Conservation (phyloP, 768 basidiomycete species). For the Hypsizygus marmoreus region DNA sequence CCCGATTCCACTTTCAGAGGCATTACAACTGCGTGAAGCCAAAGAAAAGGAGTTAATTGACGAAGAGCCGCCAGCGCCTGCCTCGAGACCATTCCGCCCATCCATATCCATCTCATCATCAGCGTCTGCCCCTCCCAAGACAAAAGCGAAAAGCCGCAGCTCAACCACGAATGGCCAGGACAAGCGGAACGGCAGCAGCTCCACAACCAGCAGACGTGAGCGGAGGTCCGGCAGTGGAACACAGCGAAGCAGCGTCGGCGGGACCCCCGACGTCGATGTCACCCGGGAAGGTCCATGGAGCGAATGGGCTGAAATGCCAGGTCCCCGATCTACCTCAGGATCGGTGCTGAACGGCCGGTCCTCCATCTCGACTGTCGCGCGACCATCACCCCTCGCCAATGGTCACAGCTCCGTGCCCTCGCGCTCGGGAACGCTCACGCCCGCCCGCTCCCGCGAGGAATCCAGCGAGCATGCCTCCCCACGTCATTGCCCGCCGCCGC, state of each 20-base stretch:
- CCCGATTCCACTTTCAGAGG: conserved; percentile 59
- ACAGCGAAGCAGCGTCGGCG: conserved; percentile 4
- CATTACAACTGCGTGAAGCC: conserved; percentile 54
- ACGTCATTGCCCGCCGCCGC: conserved; percentile 16
- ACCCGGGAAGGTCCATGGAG: conserved; percentile 9
- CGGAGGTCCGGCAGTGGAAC: conserved; percentile 9
- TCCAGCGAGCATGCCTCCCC: conserved; percentile 16
- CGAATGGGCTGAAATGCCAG: conserved; percentile 19
- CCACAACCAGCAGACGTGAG: conserved; percentile 10
- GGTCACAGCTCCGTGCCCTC: conserved; percentile 22
- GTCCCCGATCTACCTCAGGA: conserved; percentile 7
- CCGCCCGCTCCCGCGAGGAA: conserved; percentile 20
- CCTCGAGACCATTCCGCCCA: conserved; percentile 18
- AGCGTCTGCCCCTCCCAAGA: conserved; percentile 20
- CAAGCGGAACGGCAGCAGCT: conserved; percentile 24
- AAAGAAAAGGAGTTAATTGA: conserved; percentile 60
- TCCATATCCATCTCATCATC: conserved; percentile 22
- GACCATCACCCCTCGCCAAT: conserved; percentile 25
- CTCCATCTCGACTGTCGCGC: conserved; percentile 23
- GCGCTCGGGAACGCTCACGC: conserved; percentile 24
- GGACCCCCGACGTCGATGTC: background rate
- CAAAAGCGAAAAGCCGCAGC: conserved; percentile 41
- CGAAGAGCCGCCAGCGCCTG: conserved; percentile 50
- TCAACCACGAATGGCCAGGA: conserved; percentile 36
- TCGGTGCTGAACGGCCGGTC: conserved; percentile 20